Conservation (phyloP, 257 asterid species). For the Ehretia macrophylla region DNA sequence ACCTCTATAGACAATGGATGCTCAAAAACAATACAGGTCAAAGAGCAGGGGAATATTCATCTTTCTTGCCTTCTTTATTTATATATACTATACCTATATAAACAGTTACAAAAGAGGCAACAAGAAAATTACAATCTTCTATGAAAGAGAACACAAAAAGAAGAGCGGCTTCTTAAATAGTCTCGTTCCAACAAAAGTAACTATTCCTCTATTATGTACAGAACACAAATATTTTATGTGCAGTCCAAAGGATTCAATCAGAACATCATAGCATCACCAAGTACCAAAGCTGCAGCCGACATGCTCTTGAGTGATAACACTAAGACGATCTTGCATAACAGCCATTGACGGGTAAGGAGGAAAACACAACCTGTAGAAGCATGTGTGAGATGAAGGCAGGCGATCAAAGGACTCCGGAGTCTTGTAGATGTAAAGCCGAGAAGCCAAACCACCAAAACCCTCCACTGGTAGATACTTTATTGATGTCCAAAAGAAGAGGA, state of each 20-base stretch:
- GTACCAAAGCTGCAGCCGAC: constrained; percentile 96
- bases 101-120: constrained; percentile 9
- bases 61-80: constrained; percentile 5
- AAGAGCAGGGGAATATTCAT: background rate
- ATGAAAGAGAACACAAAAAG: background rate
- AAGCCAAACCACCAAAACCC: constrained; percentile 86
- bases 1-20: no score
- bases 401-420: constrained; percentile 50
- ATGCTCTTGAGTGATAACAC: constrained; percentile 76
- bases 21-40: no score
- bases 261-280: constrained; percentile 41
- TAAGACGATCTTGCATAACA: constrained; percentile 53
- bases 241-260: constrained; percentile 28
- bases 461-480: constrained; percentile 77
- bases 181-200: constrained; percentile 2
- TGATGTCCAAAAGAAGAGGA: constrained; percentile 97
- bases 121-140: constrained; percentile 7
- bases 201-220: constrained; percentile 40
- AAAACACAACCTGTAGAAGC: constrained; percentile 83
- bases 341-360: constrained; percentile 60
- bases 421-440: constrained; percentile 67
- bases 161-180: constrained; percentile 6
- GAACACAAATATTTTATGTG: constrained; percentile 35
- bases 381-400: constrained; percentile 89
- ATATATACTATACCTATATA: constrained; percentile 6